A percentile compares a stretch with the other conserved stretches of the same genome.
These are phyloP conservation scores for Panus rudis DNA, from an alignment of 768 basidiomycete species.

Conservation along the genomic window DNA sequence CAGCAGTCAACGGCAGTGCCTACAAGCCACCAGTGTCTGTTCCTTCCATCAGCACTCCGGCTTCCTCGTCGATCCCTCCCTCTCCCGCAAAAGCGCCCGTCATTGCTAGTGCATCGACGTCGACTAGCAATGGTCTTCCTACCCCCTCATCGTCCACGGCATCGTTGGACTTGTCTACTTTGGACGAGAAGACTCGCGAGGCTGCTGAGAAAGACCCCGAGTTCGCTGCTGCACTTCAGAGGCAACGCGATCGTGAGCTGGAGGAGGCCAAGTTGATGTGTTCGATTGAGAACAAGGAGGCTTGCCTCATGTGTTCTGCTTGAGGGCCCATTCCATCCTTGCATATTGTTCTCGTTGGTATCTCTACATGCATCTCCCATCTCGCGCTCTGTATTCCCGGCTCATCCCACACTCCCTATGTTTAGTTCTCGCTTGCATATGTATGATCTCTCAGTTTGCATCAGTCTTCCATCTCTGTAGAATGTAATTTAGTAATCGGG, in stretches of 20 bases:
- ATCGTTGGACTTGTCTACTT: constrained; percentile 23
- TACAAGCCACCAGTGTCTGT: not conserved
- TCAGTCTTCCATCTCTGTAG: no score
- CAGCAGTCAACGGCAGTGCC: not conserved
- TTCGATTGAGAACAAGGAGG: constrained; percentile 90
- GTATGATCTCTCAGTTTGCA: no score
- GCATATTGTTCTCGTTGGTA: not conserved
- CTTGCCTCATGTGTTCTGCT: constrained; percentile 88
- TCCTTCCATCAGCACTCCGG: constrained; percentile 7
- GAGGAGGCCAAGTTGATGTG: constrained; percentile 81
- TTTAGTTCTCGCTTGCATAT: no score
- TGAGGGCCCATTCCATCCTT: constrained; percentile 36
- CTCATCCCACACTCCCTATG: no score
- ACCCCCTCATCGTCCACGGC: constrained; percentile 22
- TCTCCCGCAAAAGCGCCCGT: constrained; percentile 13
- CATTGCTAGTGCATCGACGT: constrained; percentile 7
- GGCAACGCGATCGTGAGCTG: constrained; percentile 64
- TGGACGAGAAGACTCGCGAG: constrained; percentile 42
- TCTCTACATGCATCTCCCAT: not conserved
- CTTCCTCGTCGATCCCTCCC: constrained; percentile 3
- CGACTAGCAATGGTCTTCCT: constrained; percentile 12
- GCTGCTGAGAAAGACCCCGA: constrained; percentile 63
- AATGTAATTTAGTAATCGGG: no score
- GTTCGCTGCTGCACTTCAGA: constrained; percentile 69
- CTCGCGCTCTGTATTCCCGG: no score